Evolutionary conservation across 2,329 filamentous ascomycete species (phyloP).

Genomic region (Sarocladiaceae sp.): DNA sequence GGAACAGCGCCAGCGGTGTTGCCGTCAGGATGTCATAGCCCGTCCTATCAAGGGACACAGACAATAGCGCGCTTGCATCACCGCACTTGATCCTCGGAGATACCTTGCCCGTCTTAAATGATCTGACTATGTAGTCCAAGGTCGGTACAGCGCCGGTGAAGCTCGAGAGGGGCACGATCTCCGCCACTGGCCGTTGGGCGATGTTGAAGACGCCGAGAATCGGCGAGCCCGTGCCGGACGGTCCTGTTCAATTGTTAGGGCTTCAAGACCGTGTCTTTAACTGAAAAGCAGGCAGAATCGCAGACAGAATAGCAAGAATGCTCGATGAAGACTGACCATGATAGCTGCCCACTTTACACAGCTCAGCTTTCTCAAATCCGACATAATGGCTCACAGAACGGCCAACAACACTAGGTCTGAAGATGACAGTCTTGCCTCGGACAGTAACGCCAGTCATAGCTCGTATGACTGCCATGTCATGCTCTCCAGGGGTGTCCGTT

Average conservation of each 20-base stretch:
- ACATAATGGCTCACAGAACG: conserved; percentile 69
- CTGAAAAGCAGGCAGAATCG: too few relatives aligned
- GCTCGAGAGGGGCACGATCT: conserved; percentile 61
- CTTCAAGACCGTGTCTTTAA: too few relatives aligned
- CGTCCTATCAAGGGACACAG: conserved; percentile 53
- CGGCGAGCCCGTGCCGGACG: conserved; percentile 59
- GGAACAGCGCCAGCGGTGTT: conserved; percentile 57
- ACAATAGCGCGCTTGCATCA: conserved; percentile 42
- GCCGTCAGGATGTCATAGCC: conserved; percentile 80
- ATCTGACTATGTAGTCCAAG: conserved; percentile 63
- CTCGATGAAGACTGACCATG: conserved; percentile 45
- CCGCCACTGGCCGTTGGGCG: conserved; percentile 52
- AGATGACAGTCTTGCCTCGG: conserved; percentile 67
- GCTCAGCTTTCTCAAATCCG: conserved; percentile 62
- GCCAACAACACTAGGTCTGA: conserved; percentile 70
- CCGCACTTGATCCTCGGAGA: conserved; percentile 42
- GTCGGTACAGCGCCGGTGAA: conserved; percentile 63
- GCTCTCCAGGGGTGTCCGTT: conserved; percentile 79
- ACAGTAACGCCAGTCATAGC: conserved; percentile 76
- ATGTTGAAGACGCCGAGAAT: conserved; percentile 86
- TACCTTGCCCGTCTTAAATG: conserved; percentile 61
- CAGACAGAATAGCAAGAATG: background rate
- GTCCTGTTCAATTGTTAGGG: too few relatives aligned
- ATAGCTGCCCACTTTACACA: conserved; percentile 76
- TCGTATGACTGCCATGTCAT: conserved; percentile 66